Conservation (phyloP, 192 early-diverging fungal genomes). For the Kickxella alabastrina region DNA sequence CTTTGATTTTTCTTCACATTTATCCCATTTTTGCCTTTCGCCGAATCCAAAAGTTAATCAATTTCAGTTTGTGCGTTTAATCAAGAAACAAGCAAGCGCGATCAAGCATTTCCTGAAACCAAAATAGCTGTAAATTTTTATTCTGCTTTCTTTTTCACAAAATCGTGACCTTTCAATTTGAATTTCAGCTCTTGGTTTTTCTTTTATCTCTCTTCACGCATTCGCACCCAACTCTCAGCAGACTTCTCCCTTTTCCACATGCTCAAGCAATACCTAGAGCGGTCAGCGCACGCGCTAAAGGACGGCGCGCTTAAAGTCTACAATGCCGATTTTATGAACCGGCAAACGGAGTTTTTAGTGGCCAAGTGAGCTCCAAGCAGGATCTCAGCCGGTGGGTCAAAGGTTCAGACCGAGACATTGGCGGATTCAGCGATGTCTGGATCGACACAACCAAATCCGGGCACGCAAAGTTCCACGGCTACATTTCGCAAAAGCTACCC, state of each 20-base stretch:
- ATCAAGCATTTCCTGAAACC: too few species aligned
- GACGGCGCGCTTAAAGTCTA: slow-evolving; percentile 25
- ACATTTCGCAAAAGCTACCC: slow-evolving; percentile 75
- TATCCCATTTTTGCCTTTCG: too few species aligned
- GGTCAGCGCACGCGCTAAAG: slow-evolving; percentile 27
- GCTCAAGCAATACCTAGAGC: slow-evolving; percentile 28
- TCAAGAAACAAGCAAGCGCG: too few species aligned
- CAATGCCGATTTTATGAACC: slow-evolving; percentile 48
- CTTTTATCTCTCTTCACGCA: too few species aligned
- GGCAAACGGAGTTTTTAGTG: slow-evolving; percentile 72
- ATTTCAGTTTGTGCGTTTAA: too few species aligned
- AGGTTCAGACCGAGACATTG: slow-evolving; percentile 91
- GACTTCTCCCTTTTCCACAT: neutral
- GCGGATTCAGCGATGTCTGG: slow-evolving; percentile 72
- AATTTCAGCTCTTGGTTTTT: too few species aligned
- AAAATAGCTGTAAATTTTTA: too few species aligned
- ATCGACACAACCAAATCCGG: slow-evolving; percentile 67
- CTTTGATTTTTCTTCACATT: too few species aligned
- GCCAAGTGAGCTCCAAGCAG: slow-evolving; percentile 57
- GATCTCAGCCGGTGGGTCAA: slow-evolving; percentile 74
- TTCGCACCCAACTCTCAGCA: neutral
- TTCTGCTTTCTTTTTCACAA: too few species aligned
- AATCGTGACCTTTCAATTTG: too few species aligned
- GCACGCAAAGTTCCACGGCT: slow-evolving; percentile 73
- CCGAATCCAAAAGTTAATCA: too few species aligned